A percentile compares a stretch with the other conserved stretches of the same genome.
These are phyloP conservation scores for Melocanna baccifera DNA, from an alignment of 176 grass and related monocot genomes.

Conservation along the genomic window DNA sequence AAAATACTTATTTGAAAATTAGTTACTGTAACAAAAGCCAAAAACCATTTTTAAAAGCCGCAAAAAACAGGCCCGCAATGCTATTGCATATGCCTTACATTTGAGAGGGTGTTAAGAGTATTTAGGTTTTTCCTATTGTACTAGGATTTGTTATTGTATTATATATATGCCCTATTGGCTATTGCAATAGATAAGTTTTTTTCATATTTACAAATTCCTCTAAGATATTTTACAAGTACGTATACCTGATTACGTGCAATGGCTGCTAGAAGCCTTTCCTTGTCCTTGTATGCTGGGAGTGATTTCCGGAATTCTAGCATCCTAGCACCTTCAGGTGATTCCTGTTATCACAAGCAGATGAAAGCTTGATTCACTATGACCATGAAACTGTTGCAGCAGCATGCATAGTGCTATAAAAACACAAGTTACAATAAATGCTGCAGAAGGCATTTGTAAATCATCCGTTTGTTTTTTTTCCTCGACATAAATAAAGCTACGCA, in stretches of 20 bases:
- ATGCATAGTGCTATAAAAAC: neutral
- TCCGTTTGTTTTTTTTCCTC: neutral
- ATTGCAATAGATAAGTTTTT: too few relatives aligned
- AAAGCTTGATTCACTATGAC: conserved; percentile 5
- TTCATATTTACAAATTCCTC: too few relatives aligned
- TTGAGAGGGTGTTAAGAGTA: too few relatives aligned
- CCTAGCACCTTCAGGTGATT: conserved; percentile 81
- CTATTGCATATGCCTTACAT: too few relatives aligned
- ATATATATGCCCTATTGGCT: too few relatives aligned
- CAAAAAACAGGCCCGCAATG: too few relatives aligned
- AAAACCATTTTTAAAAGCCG: too few relatives aligned
- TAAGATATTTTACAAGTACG: neutral
- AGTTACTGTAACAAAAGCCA: too few relatives aligned
- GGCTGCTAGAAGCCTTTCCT: conserved; percentile 76
- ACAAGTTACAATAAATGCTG: neutral
- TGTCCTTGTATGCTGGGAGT: conserved; percentile 89
- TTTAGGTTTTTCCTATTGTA: too few relatives aligned
- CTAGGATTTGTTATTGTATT: too few relatives aligned
- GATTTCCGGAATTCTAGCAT: conserved; percentile 82
- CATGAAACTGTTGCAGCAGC: conserved; percentile 4
- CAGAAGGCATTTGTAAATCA: conserved; percentile 1
- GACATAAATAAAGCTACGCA: neutral
- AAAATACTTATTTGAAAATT: too few relatives aligned
- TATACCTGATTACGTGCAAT: conserved; percentile 96
- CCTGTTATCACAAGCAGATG: conserved; percentile 43